Evolutionary conservation across 139 green algal species (phyloP), one percentile per base, ranked within the genome.

Genomic region (Coccomyxa sp.): DNA sequence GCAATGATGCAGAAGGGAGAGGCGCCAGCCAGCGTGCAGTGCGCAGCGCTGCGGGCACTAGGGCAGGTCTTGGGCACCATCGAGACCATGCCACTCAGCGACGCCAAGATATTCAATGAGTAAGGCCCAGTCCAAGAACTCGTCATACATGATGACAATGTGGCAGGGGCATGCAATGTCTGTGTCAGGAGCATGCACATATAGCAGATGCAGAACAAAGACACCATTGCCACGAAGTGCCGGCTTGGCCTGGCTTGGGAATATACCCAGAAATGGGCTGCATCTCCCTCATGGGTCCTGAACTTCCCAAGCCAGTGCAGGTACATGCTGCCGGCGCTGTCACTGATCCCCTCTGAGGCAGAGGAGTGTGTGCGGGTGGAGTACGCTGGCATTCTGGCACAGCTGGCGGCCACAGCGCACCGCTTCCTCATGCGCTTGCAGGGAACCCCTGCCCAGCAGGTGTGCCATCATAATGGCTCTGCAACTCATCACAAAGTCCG

Each of bases 281-380:
- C n/a, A n/a, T n/a, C n/a, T n/a, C n/a, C n/a, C n/a, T n/a, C n/a
- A n/a, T n/a, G n/a, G n/a, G n/a, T n/a, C n/a, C n/a, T n/a, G n/a
- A n/a, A n/a, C n/a, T n/a, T n/a, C n/a, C n/a, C n/a, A n/a, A n/a
- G n/a, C n/a, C n/a, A 64, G 1, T 64, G 50, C 70, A 84, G 81
- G 55, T 99, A 98, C 84, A 85, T 99, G 31, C 86, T 99, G 74
- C 96, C 96, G 6, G 91, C 89, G 10, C 83, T 99, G 39, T 95
- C 90, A 0, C 79, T 96, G 70, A 86, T 97, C 40, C 94, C 95
- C 22, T 86, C 85, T 31, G 93, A 98, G 78, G 36, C 74, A 8
- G 95, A 98, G 85, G 92, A 97, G 79, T 74, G 68, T 24, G 92
- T 99, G 68, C 82, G 93, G n/a, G 88, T 95, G 24, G 70, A 81